Conservation (phyloP, 495 filamentous ascomycete species). For the Xylaria flabelliformis region DNA sequence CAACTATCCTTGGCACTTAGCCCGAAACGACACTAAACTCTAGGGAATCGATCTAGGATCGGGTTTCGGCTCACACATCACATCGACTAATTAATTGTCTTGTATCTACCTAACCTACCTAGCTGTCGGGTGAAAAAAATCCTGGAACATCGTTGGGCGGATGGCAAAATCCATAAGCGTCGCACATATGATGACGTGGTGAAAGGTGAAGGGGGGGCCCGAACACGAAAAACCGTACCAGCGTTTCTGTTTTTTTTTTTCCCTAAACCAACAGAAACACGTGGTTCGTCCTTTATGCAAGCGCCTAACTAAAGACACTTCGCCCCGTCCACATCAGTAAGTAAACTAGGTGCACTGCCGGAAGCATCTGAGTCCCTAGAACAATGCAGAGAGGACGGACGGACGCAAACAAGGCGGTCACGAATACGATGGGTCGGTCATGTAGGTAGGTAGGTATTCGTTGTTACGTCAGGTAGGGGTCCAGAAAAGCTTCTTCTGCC, state of each 20-base stretch:
- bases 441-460: neutral
- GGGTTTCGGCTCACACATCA: constrained; percentile 12
- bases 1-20: constrained; percentile 1
- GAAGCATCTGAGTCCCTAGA: neutral
- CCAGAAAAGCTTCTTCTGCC: neutral
- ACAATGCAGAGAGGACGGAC: neutral
- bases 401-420: constrained; percentile 7
- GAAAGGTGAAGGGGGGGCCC: neutral
- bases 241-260: neutral
- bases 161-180: neutral
- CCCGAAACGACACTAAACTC: neutral
- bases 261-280: neutral
- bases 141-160: constrained; percentile 3
- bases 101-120: neutral
- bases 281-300: neutral
- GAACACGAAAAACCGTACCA: neutral
- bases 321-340: neutral
- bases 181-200: constrained; percentile 14
- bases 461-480: neutral
- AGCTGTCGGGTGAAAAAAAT: neutral
- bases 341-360: neutral
- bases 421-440: neutral
- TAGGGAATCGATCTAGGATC: constrained; percentile 6
- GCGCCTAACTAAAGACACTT: neutral
- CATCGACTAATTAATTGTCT: neutral